These are phyloP conservation scores for Termitomyces sp. DNA, from an alignment of 768 basidiomycete genomes.

Conservation along the genomic window DNA sequence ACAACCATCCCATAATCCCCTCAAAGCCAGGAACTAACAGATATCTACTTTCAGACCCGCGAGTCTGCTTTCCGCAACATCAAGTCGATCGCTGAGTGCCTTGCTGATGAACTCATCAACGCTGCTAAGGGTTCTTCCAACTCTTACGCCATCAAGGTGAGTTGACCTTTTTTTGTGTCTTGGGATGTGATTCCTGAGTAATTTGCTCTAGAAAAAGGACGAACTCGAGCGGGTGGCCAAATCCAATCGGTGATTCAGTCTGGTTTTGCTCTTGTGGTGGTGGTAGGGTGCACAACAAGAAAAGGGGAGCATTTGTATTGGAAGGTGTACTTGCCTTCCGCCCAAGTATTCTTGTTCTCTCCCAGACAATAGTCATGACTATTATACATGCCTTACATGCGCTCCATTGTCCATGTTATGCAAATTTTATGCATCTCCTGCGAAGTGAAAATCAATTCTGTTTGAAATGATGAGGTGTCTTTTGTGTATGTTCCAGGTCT, in stretches of 20 bases:
- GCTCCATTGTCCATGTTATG: slow-evolving; percentile 3
- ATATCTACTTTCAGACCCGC: slow-evolving; percentile 64
- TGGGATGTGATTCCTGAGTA: slow-evolving; percentile 6
- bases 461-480: not conserved
- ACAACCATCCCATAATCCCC: not conserved
- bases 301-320: slow-evolving; percentile 12
- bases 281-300: slow-evolving; percentile 11
- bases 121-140: slow-evolving; percentile 99
- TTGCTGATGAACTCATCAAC: slow-evolving; percentile 99
- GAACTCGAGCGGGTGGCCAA: slow-evolving; percentile 99
- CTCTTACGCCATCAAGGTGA: slow-evolving; percentile 99
- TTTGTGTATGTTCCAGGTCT: slow-evolving; percentile 10
- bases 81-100: slow-evolving; percentile 98
- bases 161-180: slow-evolving; percentile 11
- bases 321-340: slow-evolving; percentile 5
- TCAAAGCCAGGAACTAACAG: not conserved
- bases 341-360: slow-evolving; percentile 7
- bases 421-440: not conserved
- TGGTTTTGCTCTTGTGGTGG: slow-evolving; percentile 10
- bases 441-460: not conserved
- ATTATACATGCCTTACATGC: slow-evolving; percentile 10
- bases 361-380: slow-evolving; percentile 3
- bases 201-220: slow-evolving; percentile 85
- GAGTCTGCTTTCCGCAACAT: slow-evolving; percentile 99
- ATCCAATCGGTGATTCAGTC: slow-evolving; percentile 89